phyloP scores from a whole-genome alignment of 106 monocot species.

The Dioscorea dumetorum region DNA sequence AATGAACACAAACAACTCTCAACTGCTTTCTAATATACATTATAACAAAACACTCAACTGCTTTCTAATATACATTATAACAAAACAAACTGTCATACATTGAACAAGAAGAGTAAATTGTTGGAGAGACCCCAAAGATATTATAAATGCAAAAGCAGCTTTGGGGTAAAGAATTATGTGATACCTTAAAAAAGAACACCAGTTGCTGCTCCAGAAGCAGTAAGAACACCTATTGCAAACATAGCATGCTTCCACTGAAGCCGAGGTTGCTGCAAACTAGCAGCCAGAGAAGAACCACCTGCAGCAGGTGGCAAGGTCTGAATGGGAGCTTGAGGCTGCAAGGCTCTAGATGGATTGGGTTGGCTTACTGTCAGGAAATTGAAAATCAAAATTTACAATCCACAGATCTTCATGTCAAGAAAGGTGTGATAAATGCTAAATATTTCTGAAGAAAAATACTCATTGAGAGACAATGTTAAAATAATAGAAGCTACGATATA shows the following conservation, averaged over 20 bases:
- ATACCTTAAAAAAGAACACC: constrained; percentile 81
- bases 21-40: too few relatives aligned
- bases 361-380: constrained; percentile 19
- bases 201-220: constrained; percentile 80
- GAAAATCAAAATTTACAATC: not conserved
- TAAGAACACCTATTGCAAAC: constrained; percentile 59
- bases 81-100: not conserved
- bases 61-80: not conserved
- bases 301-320: constrained; percentile 28
- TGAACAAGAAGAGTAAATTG: not conserved
- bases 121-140: not conserved
- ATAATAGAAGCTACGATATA: not conserved
- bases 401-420: too few relatives aligned
- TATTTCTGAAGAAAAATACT: not conserved
- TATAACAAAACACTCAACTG: not conserved
- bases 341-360: constrained; percentile 20
- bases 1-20: not conserved
- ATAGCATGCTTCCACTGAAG: constrained; percentile 69
- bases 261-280: constrained; percentile 17
- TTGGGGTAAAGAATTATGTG: not conserved
- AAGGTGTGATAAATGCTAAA: too few relatives aligned
- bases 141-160: not conserved
- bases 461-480: not conserved
- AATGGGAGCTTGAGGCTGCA: constrained; percentile 27
- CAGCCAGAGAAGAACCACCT: constrained; percentile 18